Base-by-base conservation (phyloP, 2,329 filamentous ascomycete genomes). In the Fragosphaeria purpurea region DNA sequence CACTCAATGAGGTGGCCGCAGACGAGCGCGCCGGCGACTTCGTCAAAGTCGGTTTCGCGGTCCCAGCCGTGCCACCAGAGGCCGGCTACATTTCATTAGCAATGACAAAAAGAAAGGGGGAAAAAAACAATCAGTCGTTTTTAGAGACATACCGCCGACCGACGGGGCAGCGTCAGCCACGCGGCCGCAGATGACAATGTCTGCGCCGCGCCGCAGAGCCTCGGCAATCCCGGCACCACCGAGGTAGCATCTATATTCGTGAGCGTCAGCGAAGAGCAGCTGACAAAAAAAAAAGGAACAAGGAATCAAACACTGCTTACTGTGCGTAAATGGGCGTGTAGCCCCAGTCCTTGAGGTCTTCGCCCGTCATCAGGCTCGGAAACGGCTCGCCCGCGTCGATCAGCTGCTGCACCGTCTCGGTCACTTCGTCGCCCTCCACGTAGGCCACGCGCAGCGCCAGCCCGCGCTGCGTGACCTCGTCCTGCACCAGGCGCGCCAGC, bases 61-160 rank as follows among this genome's bases (percentile, higher is more conserved):
- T 37, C 35, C 72, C 72, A 76, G 2, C 60, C 57, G 54, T 74
- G 64, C 73, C 72, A 76, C 54, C 62, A 75, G 66, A 66, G 69
- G 0, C 71, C 69, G 1, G 70, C 35, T 37, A 11, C 11, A 37
- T 37, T 22, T 22, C 22, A 22, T 22, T 22, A 22, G 22, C 22
- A 22, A 22, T 22, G 22, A 22, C 22, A 22, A 22, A 22, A 22
- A 22, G 22, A 22, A 22, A n/a, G n/a, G n/a, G n/a, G n/a, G n/a
- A 22, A 22, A 22, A 22, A 3, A 22, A 22, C 22, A 22, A 22
- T 22, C 22, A 22, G 22, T 22, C 22, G 22, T 22, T 22, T 3
- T 22, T 22, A 22, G 22, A 22, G 7, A 37, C 35, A 37, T 11
- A 37, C 35, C 70, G 0, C 68, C 72, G 33, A 75, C 72, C 1